A percentile compares a stretch with the other conserved stretches of the same genome.
phyloP scores from a whole-genome alignment of 371 early-diverging fungal species.

The Rhizomucor pusillus region DNA sequence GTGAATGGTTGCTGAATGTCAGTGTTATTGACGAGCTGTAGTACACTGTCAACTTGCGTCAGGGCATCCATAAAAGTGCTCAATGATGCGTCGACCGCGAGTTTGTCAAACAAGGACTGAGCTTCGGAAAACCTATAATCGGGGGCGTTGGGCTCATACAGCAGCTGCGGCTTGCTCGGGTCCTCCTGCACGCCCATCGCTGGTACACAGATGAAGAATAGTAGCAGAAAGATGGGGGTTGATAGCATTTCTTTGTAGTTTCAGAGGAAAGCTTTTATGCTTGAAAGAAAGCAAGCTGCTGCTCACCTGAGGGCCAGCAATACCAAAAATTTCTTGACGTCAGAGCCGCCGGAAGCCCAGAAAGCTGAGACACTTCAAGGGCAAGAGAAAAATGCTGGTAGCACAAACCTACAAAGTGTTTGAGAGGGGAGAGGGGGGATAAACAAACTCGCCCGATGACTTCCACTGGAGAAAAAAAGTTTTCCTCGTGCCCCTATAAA shows the following conservation, averaged over 20 bases:
- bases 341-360: neutral
- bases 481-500: constrained; percentile 7
- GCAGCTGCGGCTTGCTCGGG: constrained; percentile 13
- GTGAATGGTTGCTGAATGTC: constrained; percentile 24
- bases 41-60: constrained; percentile 30
- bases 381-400: constrained; percentile 1
- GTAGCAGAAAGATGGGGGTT: neutral
- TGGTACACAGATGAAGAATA: neutral
- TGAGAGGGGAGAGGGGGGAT: constrained; percentile 4
- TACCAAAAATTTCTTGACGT: constrained; percentile 7
- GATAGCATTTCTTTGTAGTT: neutral
- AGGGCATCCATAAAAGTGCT: constrained; percentile 47
- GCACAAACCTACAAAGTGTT: neutral
- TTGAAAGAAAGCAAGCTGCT: constrained; percentile 2
- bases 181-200: neutral
- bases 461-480: constrained; percentile 6
- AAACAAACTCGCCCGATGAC: constrained; percentile 28
- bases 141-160: constrained; percentile 39
- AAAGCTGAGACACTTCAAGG: constrained; percentile 1
- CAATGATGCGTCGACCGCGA: constrained; percentile 39
- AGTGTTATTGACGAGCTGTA: constrained; percentile 32
- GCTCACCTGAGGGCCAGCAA: neutral
- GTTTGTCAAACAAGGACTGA: constrained; percentile 45
- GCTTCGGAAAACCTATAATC: constrained; percentile 24
- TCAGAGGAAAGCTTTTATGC: neutral